Base-by-base conservation (phyloP, 805 yeast species). In the Hanseniaspora lindneri region DNA sequence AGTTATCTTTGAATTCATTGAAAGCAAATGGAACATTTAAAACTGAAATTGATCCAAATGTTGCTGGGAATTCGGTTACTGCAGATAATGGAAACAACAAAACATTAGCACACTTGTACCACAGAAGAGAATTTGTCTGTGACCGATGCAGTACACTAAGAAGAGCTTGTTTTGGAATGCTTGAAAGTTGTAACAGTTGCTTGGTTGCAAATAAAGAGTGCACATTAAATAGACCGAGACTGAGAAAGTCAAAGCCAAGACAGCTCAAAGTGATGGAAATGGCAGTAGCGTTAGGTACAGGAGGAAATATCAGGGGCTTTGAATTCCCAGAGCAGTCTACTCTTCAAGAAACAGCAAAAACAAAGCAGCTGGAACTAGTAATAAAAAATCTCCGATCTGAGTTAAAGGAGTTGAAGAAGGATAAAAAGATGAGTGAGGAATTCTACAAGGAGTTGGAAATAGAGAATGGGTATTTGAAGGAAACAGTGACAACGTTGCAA, bases 111-210 rank as follows among this genome's bases (percentile, higher is more conserved):
- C 49, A 46, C n/a, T n/a, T 48, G 1, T 48, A 48, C 23, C 51
- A 48, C 21, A 41, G 51, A 41, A 29, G 51, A 36, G 51, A 48
- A 33, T 36, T 41, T 41, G 51, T 51, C 2, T 53, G 55, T 39
- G 56, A 51, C 28, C 41, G 53, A 41, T 53, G 56, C 34, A 48
- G 53, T 27, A 39, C 47, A 24, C 41, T 53, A 23, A 54, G 51
- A 44, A 53, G 54, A 34, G 53, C 53, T 29, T 53, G 55, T 33
- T 52, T 47, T 43, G 55, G 55, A 6, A 47, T 51, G 25, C 41
- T 49, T 14, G 25, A 44, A 3, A 35, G 39, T 14, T 50, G 52
- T 27, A 53, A 46, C 30, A 51, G 44, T 44, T 53, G 55, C 35
- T 27, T 53, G 36, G 33, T 53, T 19, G 46, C 55, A 17, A 49